A percentile compares a stretch with the other conserved stretches of the same genome.
These are phyloP conservation scores for Diplodia intermedia DNA, from an alignment of 2,329 filamentous ascomycete genomes.

Conservation along the genomic window DNA sequence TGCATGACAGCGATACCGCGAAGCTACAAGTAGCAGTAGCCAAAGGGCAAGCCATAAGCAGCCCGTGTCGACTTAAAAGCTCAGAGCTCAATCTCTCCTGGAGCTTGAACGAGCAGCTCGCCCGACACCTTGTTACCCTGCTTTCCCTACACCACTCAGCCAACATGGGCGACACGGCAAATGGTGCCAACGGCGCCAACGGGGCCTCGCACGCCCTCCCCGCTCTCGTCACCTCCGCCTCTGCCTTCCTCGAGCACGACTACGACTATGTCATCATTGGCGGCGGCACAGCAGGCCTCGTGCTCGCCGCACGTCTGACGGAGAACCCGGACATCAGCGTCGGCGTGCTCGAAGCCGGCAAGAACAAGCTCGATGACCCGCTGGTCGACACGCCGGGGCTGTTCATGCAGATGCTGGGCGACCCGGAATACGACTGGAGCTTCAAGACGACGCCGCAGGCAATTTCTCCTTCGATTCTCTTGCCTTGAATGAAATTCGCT, in stretches of 20 bases:
- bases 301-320: conserved; percentile 38
- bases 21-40: background rate
- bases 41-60: background rate
- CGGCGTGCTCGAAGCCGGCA: conserved; percentile 37
- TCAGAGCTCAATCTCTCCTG: background rate
- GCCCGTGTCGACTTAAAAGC: background rate
- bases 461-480: background rate
- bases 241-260: background rate
- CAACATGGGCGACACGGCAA: background rate
- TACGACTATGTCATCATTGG: conserved; percentile 34
- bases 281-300: conserved; percentile 35
- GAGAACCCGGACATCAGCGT: conserved; percentile 37
- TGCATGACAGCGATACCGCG: background rate
- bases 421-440: conserved; percentile 48
- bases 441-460: conserved; percentile 43
- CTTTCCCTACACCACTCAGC: background rate
- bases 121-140: background rate
- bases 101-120: background rate
- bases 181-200: background rate
- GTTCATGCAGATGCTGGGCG: conserved; percentile 25
- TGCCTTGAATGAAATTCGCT: too few species aligned
- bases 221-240: conserved; percentile 36
- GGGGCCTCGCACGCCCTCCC: background rate
- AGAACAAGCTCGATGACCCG: conserved; percentile 39
- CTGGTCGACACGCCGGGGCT: conserved; percentile 38